Percentiles rank a stretch among this genome's conserved stretches.
Evolutionary conservation across 495 filamentous ascomycete genomes (phyloP).

Genomic region (Darksidea phi): DNA sequence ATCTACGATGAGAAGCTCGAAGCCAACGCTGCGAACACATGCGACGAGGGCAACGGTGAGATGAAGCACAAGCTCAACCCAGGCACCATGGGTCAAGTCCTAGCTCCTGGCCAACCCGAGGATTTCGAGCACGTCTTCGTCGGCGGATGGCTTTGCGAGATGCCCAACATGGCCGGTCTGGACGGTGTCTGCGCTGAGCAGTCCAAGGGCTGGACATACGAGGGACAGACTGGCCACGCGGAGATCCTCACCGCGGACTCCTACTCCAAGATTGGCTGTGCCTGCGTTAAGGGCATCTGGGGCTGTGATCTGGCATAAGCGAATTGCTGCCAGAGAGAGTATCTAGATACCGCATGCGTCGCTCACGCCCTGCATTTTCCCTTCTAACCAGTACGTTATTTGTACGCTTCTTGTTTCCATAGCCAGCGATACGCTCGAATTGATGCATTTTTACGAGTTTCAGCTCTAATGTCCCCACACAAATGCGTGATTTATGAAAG

Average conservation of each 20-base stretch:
- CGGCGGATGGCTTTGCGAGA: conserved; percentile 22
- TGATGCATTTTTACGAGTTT: too few species aligned
- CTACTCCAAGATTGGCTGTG: conserved; percentile 11
- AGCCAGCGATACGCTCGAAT: neutral
- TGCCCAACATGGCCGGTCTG: conserved; percentile 6
- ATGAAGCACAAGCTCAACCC: conserved; percentile 13
- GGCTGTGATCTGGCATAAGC: conserved; percentile 14
- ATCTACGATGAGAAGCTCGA: neutral
- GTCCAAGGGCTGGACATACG: conserved; percentile 9
- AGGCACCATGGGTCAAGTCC: conserved; percentile 10
- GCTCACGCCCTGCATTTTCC: neutral
- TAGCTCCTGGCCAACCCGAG: conserved; percentile 10
- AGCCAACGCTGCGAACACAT: neutral
- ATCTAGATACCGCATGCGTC: neutral
- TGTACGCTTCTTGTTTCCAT: conserved; percentile 4
- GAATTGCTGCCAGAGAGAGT: neutral
- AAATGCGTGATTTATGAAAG: too few species aligned
- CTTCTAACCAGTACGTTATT: neutral
- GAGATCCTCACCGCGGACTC: conserved; percentile 6
- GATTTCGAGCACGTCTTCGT: conserved; percentile 22
- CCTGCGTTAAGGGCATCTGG: conserved; percentile 2
- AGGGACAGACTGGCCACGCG: conserved; percentile 16
- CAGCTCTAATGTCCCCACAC: too few species aligned
- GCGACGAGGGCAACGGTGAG: neutral
- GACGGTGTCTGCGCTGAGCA: conserved; percentile 4